Conservation (phyloP, 148 eudicot genomes). For the Oxyria digyna region DNA sequence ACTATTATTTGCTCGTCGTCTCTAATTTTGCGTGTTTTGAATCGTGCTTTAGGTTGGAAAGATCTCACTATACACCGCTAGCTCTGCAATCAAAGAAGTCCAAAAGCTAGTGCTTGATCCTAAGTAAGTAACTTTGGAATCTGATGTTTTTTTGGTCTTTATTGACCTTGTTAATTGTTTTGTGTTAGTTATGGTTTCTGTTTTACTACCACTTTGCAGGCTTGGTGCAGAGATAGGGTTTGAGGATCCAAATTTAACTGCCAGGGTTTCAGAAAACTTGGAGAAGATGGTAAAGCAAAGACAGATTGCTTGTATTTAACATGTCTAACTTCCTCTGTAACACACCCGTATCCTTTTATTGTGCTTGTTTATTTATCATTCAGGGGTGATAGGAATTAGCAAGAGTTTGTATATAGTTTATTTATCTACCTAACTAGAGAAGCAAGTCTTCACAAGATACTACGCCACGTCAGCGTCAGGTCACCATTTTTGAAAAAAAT, state of each 20-base stretch:
- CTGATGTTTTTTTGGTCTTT: neutral
- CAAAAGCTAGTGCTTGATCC: conserved; percentile 87
- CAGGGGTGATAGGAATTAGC: no score
- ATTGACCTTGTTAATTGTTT: neutral
- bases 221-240: conserved; percentile 67
- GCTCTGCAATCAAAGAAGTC: conserved; percentile 92
- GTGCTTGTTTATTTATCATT: neutral
- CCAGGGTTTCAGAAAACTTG: conserved; percentile 62
- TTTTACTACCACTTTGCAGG: conserved; percentile 24
- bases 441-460: no score
- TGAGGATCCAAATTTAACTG: conserved; percentile 80
- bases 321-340: neutral
- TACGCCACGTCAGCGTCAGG: no score
- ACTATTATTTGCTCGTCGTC: neutral
- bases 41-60: conserved; percentile 73
- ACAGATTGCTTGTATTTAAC: conserved; percentile 34
- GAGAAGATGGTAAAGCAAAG: conserved; percentile 61
- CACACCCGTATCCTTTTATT: neutral
- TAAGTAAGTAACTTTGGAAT: conserved; percentile 49
- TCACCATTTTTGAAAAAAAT: no score
- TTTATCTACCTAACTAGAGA: no score
- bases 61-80: conserved; percentile 87
- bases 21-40: neutral
- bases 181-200: neutral
- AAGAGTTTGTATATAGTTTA: no score